Conservation (phyloP, 2,329 filamentous ascomycete genomes). For the Dendrostoma leiphaemia region DNA sequence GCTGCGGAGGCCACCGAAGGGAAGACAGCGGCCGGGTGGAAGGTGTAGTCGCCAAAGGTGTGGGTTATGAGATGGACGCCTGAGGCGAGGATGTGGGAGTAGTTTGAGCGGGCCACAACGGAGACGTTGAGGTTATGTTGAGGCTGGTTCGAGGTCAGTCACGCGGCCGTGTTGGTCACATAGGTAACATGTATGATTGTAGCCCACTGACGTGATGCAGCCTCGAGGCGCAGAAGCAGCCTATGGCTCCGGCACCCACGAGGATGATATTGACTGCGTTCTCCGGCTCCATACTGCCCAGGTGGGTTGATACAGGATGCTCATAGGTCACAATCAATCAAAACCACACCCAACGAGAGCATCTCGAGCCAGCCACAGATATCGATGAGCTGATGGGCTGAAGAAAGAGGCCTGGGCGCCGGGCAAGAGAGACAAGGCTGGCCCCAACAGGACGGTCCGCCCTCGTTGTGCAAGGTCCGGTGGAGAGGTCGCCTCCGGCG, state of each 20-base stretch:
- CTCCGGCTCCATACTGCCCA: no score
- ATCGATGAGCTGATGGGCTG: no score
- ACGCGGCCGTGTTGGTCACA: no score
- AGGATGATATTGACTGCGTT: constrained; percentile 59
- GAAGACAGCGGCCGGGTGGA: no score
- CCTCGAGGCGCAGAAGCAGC: constrained; percentile 70
- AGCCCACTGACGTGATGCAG: constrained; percentile 58
- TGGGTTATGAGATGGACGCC: constrained; percentile 66
- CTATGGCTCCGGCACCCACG: constrained; percentile 69
- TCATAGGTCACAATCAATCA: not conserved
- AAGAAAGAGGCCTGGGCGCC: no score
- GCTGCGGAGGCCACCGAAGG: no score
- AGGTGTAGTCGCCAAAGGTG: constrained; percentile 66
- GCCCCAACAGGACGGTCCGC: no score
- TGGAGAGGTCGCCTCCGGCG: no score
- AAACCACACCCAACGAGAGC: not conserved
- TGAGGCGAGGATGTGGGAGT: constrained; percentile 55
- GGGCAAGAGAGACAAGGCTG: no score
- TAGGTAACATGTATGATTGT: no score
- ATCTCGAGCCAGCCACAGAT: no score
- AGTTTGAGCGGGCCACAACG: constrained; percentile 73
- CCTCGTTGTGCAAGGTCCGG: no score
- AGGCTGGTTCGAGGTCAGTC: constrained; percentile 34
- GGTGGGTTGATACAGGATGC: not conserved
- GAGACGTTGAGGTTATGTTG: constrained; percentile 57